These are phyloP conservation scores for Nicotiana undulata DNA, from an alignment of 257 asterid genomes.

Conservation along the genomic window DNA sequence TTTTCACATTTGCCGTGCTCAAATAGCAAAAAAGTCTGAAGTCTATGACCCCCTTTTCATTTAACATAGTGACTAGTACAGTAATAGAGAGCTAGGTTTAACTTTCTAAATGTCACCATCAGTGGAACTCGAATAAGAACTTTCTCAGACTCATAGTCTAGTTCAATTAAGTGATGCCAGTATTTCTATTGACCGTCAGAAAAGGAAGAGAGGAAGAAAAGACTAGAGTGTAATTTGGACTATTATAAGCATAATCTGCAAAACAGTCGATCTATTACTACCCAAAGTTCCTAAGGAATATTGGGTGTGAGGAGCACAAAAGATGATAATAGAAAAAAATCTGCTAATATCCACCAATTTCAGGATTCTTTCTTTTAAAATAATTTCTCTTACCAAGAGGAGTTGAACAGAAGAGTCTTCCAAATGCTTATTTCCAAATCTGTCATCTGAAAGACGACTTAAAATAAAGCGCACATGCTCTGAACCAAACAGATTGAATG, in stretches of 20 bases:
- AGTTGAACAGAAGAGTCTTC: slow-evolving; percentile 47
- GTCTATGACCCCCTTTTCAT: not conserved
- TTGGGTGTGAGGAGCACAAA: not conserved
- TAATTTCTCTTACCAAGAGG: slow-evolving; percentile 59
- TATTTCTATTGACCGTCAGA: not conserved
- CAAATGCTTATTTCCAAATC: slow-evolving; percentile 33
- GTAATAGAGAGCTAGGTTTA: not conserved
- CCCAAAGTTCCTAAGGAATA: not conserved
- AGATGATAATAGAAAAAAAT: not conserved
- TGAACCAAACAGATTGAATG: slow-evolving; percentile 53
- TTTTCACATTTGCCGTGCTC: not conserved
- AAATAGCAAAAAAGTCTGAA: not conserved
- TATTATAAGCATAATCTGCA: not conserved
- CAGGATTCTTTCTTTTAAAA: not conserved
- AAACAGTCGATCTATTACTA: not conserved
- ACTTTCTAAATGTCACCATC: not conserved
- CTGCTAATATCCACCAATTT: not conserved
- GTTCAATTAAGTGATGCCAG: not conserved
- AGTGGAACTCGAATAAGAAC: not conserved
- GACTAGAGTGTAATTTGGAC: not conserved
- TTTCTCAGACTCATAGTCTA: not conserved
- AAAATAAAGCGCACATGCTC: slow-evolving; percentile 51
- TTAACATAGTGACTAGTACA: not conserved
- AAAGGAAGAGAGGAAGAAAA: not conserved
- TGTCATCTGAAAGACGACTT: slow-evolving; percentile 39